Evolutionary conservation across 2,329 filamentous ascomycete genomes (phyloP), one percentile per base, ranked within the genome.

Genomic region (Epichloe typhina): DNA sequence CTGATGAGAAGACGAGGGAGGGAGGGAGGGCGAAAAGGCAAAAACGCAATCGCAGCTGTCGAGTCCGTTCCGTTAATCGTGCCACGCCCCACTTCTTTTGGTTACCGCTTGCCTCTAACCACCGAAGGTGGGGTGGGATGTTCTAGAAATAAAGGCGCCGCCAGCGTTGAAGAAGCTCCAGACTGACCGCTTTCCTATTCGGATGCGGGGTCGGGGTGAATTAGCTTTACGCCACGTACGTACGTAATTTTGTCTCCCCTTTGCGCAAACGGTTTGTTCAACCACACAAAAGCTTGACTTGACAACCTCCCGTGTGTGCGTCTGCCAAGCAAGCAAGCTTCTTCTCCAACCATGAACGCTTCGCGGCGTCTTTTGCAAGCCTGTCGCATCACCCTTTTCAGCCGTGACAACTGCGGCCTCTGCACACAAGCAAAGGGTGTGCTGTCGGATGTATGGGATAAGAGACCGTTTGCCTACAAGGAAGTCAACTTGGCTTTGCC

Each of bases 311-410:
- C n/a, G n/a, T 35, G 31, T 26, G 26, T 36, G 0, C 3, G 43
- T 38, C 35, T 38, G 45, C 38, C 35, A 19, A 38, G 12, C n/a
- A 21, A 23, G 23, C 23, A 37, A 9, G 9, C 35, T 26, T 17
- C 23, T 17, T 33, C 37, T 17, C 35, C 50, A 52, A 59, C 49
- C 41, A 83, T 83, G 80, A 73, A 70, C 53, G 61, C 69, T 37
- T 75, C 79, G 2, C 56, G 60, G 40, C 69, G 72, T 47, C 66
- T 82, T 4, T 60, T 79, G 40, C 75, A 74, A 54, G 66, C 75
- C 33, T 80, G 75, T 61, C 76, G 83, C 52, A 82, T 90, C 59
- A 90, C 86, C 0, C 72, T 90, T 35, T 90, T 90, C 65, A 87
- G 82, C 3, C 78, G 86, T 41, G 71, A 79, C 37, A 82, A 82